phyloP scores from a whole-genome alignment of 2,329 filamentous ascomycete species.

The Aschersonia sp. region DNA sequence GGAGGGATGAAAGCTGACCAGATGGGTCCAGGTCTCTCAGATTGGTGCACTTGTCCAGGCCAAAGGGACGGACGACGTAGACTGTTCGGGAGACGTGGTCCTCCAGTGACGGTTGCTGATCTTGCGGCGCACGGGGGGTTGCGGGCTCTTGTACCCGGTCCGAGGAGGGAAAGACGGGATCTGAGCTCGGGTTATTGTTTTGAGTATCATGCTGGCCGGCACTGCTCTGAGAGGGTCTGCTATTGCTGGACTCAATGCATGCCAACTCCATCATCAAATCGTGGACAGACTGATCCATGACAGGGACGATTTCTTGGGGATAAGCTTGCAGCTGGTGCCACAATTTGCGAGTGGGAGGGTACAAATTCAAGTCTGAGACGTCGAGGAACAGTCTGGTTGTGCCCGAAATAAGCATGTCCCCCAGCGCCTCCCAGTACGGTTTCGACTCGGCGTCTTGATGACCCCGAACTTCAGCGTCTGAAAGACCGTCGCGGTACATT shows the following conservation, averaged over 20 bases:
- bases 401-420: slow-evolving; percentile 81
- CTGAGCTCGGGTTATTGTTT: slow-evolving; percentile 47
- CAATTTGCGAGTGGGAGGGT: slow-evolving; percentile 81
- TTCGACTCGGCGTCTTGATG: slow-evolving; percentile 61
- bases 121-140: slow-evolving; percentile 24
- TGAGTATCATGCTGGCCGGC: slow-evolving; percentile 30
- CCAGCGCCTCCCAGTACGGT: slow-evolving; percentile 72
- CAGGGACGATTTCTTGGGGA: slow-evolving; percentile 86
- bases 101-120: slow-evolving; percentile 46
- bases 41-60: slow-evolving; percentile 75
- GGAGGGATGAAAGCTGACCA: slow-evolving; percentile 27
- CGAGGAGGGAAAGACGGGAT: slow-evolving; percentile 66
- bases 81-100: slow-evolving; percentile 65
- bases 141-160: slow-evolving; percentile 42
- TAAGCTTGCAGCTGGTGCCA: slow-evolving; percentile 94
- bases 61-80: slow-evolving; percentile 82
- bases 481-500: slow-evolving; percentile 75
- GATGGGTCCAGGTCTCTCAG: slow-evolving; percentile 87
- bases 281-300: slow-evolving; percentile 91
- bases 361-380: slow-evolving; percentile 76
- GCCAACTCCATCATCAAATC: slow-evolving; percentile 88
- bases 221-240: slow-evolving; percentile 46
- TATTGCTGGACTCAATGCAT: slow-evolving; percentile 59
- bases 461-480: slow-evolving; percentile 56
- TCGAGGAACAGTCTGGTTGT: slow-evolving; percentile 78